phyloP scores from a whole-genome alignment of 768 basidiomycete genomes.

The Roridomyces roridus region DNA sequence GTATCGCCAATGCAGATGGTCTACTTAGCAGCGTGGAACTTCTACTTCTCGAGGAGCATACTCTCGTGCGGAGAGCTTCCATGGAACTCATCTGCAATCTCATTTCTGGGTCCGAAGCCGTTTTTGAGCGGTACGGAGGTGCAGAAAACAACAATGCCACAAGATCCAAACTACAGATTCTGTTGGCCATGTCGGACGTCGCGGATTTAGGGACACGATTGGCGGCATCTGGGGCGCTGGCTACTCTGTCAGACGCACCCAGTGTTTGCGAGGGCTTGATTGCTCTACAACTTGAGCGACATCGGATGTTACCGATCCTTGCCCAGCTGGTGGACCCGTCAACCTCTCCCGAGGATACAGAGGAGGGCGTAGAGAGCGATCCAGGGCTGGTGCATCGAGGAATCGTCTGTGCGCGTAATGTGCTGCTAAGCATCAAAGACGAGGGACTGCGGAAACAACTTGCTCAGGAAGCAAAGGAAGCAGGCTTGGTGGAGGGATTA shows the following conservation, averaged over 20 bases:
- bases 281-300: slow-evolving; percentile 67
- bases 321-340: slow-evolving; percentile 71
- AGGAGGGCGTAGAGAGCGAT: slow-evolving; percentile 44
- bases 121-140: slow-evolving; percentile 77
- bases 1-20: slow-evolving; percentile 67
- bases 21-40: slow-evolving; percentile 72
- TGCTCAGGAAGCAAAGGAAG: slow-evolving; percentile 55
- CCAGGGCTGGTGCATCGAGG: slow-evolving; percentile 80
- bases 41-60: slow-evolving; percentile 82
- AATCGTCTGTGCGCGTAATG: slow-evolving; percentile 73
- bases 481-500: slow-evolving; percentile 62
- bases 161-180: slow-evolving; percentile 76
- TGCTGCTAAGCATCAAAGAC: slow-evolving; percentile 55
- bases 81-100: slow-evolving; percentile 94
- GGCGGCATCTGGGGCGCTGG: slow-evolving; percentile 92
- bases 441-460: slow-evolving; percentile 46
- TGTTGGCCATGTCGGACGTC: slow-evolving; percentile 86
- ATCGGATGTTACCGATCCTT: slow-evolving; percentile 69
- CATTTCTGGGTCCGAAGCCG: slow-evolving; percentile 73
- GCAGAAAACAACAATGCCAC: slow-evolving; percentile 41
- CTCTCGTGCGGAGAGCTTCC: slow-evolving; percentile 83
- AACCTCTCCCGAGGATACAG: slow-evolving; percentile 38
- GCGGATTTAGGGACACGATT: slow-evolving; percentile 85
- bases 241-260: slow-evolving; percentile 72
- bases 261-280: slow-evolving; percentile 67